Base-by-base conservation (phyloP, 129 eudicot species). In the Lactuca saligna region DNA sequence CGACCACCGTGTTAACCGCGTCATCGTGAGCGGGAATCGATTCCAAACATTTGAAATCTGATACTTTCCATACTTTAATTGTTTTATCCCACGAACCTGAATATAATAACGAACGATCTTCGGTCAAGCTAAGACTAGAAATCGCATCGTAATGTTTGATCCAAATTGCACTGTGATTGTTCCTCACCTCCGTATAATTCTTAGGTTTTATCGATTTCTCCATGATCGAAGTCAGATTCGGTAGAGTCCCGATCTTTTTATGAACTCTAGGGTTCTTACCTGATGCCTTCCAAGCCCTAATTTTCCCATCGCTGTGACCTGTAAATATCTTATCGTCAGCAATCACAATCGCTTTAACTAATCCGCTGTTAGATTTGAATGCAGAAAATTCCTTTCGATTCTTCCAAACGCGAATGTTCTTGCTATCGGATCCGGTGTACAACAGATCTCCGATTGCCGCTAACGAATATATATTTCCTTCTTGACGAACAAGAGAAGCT, bases 81-180 rank as follows among this genome's bases (percentile, higher is more conserved):
- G 91, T 82, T 15, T 73, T 74, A 51, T 90, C 97, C 91, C 91
- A 87, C 1, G 95, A 87, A 7, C 88, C 84, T 3, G 91, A 82
- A 65, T 87, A 90, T 29, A 89, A 29, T 1, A 86, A 46, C 75
- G 86, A 75, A 39, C 80, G 85, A 5, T 79, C 83, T 55, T 84
- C 81, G 78, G 69, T 72, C 54, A 84, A 82, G 42, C 87, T 84
- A 78, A 87, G 77, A 80, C 89, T 84, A 20, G 95, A 81, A 48
- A 87, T 71, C 25, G 4, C 41, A 54, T 81, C 85, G 51, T 61
- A 79, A 51, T 84, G 95, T 10, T 79, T 81, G n/a, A 86, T 78
- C 91, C 91, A 86, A 0, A 83, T 53, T 0, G 81, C 80, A 44
- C 79, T 82, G 0, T 71, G 71, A 15, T 72, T 70, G 53, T 66